A percentile compares a stretch with the other conserved stretches of the same genome.
These are phyloP conservation scores for Marsdenia floribunda DNA, from an alignment of 257 asterid genomes.

Conservation along the genomic window DNA sequence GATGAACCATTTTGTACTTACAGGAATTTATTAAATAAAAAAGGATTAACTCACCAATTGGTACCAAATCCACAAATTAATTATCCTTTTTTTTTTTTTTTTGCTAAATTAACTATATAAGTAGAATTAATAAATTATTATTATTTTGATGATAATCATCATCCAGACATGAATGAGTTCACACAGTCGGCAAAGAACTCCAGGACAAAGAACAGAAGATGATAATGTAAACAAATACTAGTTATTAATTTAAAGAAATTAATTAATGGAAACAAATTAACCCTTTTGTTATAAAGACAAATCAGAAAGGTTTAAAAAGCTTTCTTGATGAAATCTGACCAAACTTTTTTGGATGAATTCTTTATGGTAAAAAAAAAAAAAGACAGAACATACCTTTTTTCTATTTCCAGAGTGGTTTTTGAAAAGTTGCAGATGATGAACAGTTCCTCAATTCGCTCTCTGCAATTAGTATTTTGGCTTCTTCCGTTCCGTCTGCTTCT, in stretches of 20 bases:
- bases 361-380: neutral
- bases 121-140: too few species aligned
- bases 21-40: too few species aligned
- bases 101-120: too few species aligned
- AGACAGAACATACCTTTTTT: constrained; percentile 24
- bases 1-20: too few species aligned
- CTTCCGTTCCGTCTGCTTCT: neutral
- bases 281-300: neutral
- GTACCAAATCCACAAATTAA: too few species aligned
- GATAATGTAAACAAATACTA: too few species aligned
- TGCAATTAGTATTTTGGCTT: neutral
- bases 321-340: neutral
- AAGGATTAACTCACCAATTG: too few species aligned
- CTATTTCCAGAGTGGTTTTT: neutral
- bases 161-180: too few species aligned
- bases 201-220: neutral
- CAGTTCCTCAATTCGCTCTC: neutral
- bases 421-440: neutral
- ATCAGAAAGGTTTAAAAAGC: neutral
- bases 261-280: neutral
- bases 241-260: neutral
- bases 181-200: too few species aligned
- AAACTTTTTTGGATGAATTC: neutral
- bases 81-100: too few species aligned
- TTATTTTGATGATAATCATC: too few species aligned